These are phyloP conservation scores for Wickerhamiella vanderwaltii DNA, from an alignment of 805 yeast species.

Conservation along the genomic window DNA sequence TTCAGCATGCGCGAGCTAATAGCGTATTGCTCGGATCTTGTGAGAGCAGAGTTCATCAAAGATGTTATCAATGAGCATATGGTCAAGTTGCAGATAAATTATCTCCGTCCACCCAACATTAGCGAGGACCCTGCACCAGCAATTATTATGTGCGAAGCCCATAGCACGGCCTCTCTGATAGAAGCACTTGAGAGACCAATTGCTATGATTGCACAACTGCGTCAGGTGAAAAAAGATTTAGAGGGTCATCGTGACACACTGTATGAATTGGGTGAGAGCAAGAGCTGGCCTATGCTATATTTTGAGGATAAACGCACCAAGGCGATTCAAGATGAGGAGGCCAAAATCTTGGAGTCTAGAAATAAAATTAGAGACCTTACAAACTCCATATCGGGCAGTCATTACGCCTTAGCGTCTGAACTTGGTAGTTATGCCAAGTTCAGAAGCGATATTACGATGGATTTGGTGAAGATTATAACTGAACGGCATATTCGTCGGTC, in stretches of 20 bases:
- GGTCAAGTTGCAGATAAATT: slow-evolving; percentile 14
- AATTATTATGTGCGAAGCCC: slow-evolving; percentile 11
- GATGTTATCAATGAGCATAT: slow-evolving; percentile 11
- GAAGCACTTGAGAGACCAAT: slow-evolving; percentile 24
- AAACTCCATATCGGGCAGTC: slow-evolving; percentile 26
- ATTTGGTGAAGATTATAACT: slow-evolving; percentile 17
- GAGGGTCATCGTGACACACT: slow-evolving; percentile 19
- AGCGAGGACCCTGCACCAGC: slow-evolving; percentile 3
- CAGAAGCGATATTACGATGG: slow-evolving; percentile 26
- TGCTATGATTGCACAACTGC: slow-evolving; percentile 21
- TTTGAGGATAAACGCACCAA: slow-evolving; percentile 28
- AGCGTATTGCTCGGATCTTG: not conserved
- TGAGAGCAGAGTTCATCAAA: not conserved
- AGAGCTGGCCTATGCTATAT: slow-evolving; percentile 25
- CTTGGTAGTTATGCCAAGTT: slow-evolving; percentile 26
- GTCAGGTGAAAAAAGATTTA: slow-evolving; percentile 19
- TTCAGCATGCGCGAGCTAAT: not conserved
- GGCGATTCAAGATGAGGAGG: slow-evolving; percentile 24
- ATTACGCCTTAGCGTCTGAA: slow-evolving; percentile 29
- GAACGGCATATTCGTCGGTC: not conserved
- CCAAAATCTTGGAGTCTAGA: slow-evolving; percentile 23
- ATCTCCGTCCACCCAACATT: not conserved
- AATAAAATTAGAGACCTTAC: slow-evolving; percentile 24
- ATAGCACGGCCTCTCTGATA: slow-evolving; percentile 19
- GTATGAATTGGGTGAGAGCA: slow-evolving; percentile 18